A percentile compares a stretch with the other conserved stretches of the same genome.
Conservation (phyloP, 176 grass and related monocot genomes). For the Oryza nivara region DNA sequence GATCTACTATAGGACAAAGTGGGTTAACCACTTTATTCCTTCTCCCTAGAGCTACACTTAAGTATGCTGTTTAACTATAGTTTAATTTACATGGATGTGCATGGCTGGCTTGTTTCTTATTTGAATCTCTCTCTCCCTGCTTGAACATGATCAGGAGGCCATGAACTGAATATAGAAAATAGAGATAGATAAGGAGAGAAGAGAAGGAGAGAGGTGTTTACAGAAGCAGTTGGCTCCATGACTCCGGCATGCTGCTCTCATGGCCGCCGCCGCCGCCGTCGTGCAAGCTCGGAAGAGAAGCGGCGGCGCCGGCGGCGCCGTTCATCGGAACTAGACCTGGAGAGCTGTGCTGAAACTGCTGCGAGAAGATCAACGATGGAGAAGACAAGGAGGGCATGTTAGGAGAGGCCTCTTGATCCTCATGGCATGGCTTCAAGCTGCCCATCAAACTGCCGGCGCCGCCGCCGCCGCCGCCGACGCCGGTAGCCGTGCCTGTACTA, state of each 20-base stretch:
- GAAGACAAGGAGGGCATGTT: slow-evolving; percentile 65
- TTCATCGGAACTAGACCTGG: slow-evolving; percentile 40
- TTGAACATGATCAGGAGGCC: slow-evolving; percentile 4
- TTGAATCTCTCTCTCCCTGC: not conserved
- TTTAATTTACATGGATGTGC: slow-evolving; percentile 31
- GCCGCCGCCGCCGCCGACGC: slow-evolving; percentile 8
- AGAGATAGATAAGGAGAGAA: not conserved
- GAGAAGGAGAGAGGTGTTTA: slow-evolving; percentile 46
- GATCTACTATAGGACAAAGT: slow-evolving; percentile 58
- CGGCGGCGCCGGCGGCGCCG: not conserved
- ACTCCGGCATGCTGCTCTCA: slow-evolving; percentile 66
- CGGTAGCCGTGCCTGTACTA: not conserved
- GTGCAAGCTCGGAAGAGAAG: slow-evolving; percentile 39
- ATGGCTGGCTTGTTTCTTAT: not conserved
- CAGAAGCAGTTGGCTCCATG: slow-evolving; percentile 91
- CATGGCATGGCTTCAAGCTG: slow-evolving; percentile 60
- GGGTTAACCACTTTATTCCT: slow-evolving; percentile 57
- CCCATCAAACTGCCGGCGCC: slow-evolving; percentile 47
- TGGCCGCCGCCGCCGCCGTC: slow-evolving; percentile 28
- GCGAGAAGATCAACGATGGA: slow-evolving; percentile 66
- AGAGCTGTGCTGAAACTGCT: slow-evolving; percentile 46
- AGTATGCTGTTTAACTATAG: slow-evolving; percentile 28
- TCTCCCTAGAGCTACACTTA: slow-evolving; percentile 34
- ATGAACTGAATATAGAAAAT: not conserved
- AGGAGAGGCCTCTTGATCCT: slow-evolving; percentile 56